These are phyloP conservation scores for Chrysanthemum lavandulifolium DNA, from an alignment of 129 eudicot genomes.

Conservation along the genomic window DNA sequence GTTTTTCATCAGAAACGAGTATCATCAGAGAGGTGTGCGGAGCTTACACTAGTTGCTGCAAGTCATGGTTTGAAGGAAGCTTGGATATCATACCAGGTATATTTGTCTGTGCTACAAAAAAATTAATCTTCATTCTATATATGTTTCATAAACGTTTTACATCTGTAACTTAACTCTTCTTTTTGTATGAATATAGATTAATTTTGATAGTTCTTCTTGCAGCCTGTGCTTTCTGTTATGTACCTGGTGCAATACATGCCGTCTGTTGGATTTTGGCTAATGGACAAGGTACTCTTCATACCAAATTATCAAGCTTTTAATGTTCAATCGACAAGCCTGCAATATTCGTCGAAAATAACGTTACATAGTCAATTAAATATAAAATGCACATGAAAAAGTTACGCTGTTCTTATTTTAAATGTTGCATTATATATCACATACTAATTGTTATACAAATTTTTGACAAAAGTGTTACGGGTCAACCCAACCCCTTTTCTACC, in stretches of 20 bases:
- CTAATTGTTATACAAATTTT: no score
- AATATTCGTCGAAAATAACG: background rate
- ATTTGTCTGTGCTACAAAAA: background rate
- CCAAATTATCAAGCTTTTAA: background rate
- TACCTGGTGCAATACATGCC: slow-evolving; percentile 94
- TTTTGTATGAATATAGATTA: no score
- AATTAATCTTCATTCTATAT: background rate
- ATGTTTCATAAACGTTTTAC: background rate
- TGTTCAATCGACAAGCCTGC: background rate
- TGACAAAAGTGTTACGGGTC: no score
- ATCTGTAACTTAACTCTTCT: background rate
- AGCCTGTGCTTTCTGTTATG: slow-evolving; percentile 98
- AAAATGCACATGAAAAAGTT: background rate
- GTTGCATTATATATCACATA: no score
- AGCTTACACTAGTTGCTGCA: slow-evolving; percentile 85
- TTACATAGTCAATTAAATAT: background rate
- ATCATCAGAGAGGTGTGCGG: slow-evolving; percentile 93
- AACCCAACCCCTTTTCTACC: no score
- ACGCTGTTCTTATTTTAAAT: no score
- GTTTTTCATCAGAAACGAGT: slow-evolving; percentile 65
- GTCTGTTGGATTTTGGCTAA: slow-evolving; percentile 87
- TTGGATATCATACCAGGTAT: slow-evolving; percentile 98
- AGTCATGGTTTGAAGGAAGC: slow-evolving; percentile 94
- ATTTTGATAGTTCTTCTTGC: slow-evolving; percentile 27
- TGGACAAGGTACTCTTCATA: slow-evolving; percentile 79